Conservation (phyloP, 768 basidiomycete genomes). For the Rhodosporidiobolus odoratus region DNA sequence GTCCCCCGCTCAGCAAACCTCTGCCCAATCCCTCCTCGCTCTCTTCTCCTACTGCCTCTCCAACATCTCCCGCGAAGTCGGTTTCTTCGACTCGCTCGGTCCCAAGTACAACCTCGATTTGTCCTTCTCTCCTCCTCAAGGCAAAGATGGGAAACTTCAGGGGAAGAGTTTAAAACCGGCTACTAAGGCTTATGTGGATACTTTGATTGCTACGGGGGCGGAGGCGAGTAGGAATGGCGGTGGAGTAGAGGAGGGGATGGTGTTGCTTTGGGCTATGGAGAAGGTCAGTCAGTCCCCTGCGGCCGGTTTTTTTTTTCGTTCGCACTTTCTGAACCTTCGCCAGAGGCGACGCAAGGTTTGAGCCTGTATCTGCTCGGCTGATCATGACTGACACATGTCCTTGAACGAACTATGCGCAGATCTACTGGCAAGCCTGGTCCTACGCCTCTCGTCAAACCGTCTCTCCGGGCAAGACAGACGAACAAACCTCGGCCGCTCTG, state of each 20-base stretch:
- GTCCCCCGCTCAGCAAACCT: neutral
- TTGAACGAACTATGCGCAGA: conserved; percentile 49
- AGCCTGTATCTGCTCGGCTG: too few relatives aligned
- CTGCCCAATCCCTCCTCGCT: conserved; percentile 3
- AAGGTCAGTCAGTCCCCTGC: conserved; percentile 52
- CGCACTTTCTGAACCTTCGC: neutral
- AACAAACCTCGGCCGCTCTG: conserved; percentile 41
- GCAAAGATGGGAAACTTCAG: conserved; percentile 43
- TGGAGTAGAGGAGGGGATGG: conserved; percentile 59
- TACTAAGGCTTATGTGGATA: conserved; percentile 66
- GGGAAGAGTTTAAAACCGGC: conserved; percentile 57
- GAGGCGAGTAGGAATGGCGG: conserved; percentile 51
- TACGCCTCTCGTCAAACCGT: conserved; percentile 30
- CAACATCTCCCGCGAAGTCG: conserved; percentile 58
- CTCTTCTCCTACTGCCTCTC: conserved; percentile 26
- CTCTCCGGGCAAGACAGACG: conserved; percentile 40
- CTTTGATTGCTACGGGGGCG: conserved; percentile 52
- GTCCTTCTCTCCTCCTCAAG: neutral
- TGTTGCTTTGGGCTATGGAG: conserved; percentile 77
- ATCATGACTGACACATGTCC: too few relatives aligned
- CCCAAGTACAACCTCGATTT: conserved; percentile 51
- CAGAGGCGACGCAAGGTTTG: too few relatives aligned
- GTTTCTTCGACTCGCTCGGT: conserved; percentile 59
- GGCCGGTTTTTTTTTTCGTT: too few relatives aligned
- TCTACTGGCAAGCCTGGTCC: conserved; percentile 67